Evolutionary conservation across 345 rosid genomes (phyloP).

Genomic region (Lumnitzera racemosa): DNA sequence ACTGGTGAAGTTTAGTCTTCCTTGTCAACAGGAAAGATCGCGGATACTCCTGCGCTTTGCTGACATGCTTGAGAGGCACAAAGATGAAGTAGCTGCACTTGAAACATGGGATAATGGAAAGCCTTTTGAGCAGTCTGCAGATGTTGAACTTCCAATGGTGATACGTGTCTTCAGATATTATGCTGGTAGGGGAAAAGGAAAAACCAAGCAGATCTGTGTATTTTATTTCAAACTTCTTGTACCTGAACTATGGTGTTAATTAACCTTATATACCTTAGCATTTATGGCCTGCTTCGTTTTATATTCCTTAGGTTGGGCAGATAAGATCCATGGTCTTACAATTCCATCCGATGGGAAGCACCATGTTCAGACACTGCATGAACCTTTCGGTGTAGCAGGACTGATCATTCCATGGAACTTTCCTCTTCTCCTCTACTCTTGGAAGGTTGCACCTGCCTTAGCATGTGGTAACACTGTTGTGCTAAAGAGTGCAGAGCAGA

Average conservation of each 20-base stretch:
- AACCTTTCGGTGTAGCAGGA: conserved; percentile 27
- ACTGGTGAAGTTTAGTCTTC: background rate
- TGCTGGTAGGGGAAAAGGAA: conserved; percentile 40
- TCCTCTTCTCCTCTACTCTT: conserved; percentile 19
- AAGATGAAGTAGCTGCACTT: conserved; percentile 68
- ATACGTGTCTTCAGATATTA: conserved; percentile 66
- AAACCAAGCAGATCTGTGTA: background rate
- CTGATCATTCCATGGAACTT: conserved; percentile 34
- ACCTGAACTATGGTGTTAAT: no score
- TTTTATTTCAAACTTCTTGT: background rate
- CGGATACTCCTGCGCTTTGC: conserved; percentile 60
- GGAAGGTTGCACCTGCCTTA: conserved; percentile 29
- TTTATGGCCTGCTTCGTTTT: background rate
- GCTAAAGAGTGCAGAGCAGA: conserved; percentile 27
- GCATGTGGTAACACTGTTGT: conserved; percentile 25
- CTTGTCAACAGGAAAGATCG: conserved; percentile 62
- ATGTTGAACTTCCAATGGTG: conserved; percentile 54
- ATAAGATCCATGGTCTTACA: conserved; percentile 29
- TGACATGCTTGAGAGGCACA: conserved; percentile 75
- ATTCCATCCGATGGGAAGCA: conserved; percentile 15
- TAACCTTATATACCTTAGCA: background rate
- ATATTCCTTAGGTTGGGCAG: conserved; percentile 20
- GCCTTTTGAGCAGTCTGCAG: conserved; percentile 65
- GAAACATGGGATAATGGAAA: conserved; percentile 97
- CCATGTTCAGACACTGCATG: conserved; percentile 27